A percentile compares a stretch with the other conserved stretches of the same genome.
Evolutionary conservation across 2,329 filamentous ascomycete genomes (phyloP).

Genomic region (Trichoderma asperellum): DNA sequence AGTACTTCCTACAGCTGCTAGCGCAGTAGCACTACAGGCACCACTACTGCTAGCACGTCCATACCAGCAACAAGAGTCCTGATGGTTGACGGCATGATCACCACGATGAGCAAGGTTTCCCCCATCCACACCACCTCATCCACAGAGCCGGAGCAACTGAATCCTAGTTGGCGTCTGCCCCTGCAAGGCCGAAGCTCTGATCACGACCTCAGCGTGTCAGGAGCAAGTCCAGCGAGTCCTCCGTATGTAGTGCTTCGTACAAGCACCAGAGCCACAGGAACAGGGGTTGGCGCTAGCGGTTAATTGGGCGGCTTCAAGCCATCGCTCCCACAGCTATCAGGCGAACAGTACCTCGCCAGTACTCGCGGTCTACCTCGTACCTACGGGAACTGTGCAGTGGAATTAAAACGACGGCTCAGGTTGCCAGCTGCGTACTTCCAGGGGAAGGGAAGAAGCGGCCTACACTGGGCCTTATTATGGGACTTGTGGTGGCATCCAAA

Average conservation of each 20-base stretch:
- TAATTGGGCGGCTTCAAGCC: slow-evolving; percentile 20
- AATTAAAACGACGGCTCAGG: not conserved
- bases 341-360: not conserved
- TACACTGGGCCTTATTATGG: not conserved
- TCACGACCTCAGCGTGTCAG: slow-evolving; percentile 9
- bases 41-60: not conserved
- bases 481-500: not conserved
- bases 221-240: not conserved
- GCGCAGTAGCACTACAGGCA: not conserved
- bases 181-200: slow-evolving; percentile 25
- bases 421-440: not conserved
- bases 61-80: not conserved
- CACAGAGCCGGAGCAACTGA: not conserved
- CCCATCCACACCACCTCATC: slow-evolving; percentile 16
- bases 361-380: not conserved
- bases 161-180: slow-evolving; percentile 15
- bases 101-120: slow-evolving; percentile 6
- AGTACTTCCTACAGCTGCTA: not conserved
- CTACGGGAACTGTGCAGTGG: not conserved
- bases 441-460: not conserved
- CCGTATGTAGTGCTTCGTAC: not conserved
- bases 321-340: not conserved
- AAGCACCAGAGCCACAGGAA: slow-evolving; percentile 13
- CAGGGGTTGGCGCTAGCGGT: slow-evolving; percentile 26
- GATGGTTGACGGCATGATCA: slow-evolving; percentile 28